Conservation (phyloP, 2,329 filamentous ascomycete species). For the Aureobasidium melanogenum region DNA sequence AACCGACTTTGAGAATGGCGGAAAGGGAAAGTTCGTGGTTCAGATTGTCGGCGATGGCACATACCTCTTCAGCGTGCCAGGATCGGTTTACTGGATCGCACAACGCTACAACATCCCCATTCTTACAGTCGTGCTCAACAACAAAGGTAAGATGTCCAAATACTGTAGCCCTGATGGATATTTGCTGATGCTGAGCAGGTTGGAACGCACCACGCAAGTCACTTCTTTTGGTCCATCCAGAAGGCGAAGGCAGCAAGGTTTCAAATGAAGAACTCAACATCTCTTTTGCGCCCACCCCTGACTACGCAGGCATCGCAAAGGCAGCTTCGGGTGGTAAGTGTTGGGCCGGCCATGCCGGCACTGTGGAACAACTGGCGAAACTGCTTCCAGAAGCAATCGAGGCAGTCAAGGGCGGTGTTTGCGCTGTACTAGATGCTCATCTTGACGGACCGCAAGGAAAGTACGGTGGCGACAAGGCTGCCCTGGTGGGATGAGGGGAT, state of each 20-base stretch:
- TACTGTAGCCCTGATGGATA: neutral
- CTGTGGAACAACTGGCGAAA: constrained; percentile 45
- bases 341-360: constrained; percentile 52
- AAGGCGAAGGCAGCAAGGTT: constrained; percentile 52
- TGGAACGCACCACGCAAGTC: constrained; percentile 59
- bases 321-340: constrained; percentile 54
- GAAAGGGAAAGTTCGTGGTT: constrained; percentile 51
- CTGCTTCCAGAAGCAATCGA: constrained; percentile 50
- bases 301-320: constrained; percentile 60
- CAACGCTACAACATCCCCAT: constrained; percentile 58
- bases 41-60: constrained; percentile 61
- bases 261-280: constrained; percentile 59
- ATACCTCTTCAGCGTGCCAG: constrained; percentile 56
- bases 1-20: constrained; percentile 41
- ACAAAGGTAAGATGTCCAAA: constrained; percentile 39
- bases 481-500: constrained; percentile 14
- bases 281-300: constrained; percentile 55
- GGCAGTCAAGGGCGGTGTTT: constrained; percentile 46
- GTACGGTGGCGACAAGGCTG: constrained; percentile 33
- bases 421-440: constrained; percentile 56
- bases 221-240: constrained; percentile 56
- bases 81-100: constrained; percentile 60
- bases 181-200: constrained; percentile 26
- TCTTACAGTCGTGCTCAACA: constrained; percentile 59
- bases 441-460: constrained; percentile 49